Evolutionary conservation across 495 filamentous ascomycete species (phyloP), one percentile per base, ranked within the genome.

Genomic region (Immersiella caudata): DNA sequence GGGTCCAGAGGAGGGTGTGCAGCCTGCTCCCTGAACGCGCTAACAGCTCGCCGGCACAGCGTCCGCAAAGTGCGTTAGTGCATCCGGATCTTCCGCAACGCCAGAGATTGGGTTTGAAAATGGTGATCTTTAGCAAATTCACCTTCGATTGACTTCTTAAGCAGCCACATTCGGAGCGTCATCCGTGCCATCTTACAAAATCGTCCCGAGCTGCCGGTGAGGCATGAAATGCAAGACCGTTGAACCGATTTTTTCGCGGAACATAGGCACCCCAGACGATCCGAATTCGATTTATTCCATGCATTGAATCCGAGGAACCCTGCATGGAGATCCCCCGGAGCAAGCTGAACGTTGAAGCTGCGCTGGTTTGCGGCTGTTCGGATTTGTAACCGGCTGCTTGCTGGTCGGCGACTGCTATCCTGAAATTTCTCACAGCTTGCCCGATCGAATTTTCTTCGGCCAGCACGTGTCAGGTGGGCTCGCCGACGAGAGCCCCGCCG

Each of bases 341-440:
- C 52, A 26, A 22, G 24, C n/a, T n/a, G n/a, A n/a, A 55, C 24
- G 14, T 55, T 55, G 20, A n/a, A 22, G 52, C 11, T 55, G 24
- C 21, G 26, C 22, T 26, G 21, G 54, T 57, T 26, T 21, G 54
- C 54, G 21, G 54, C 54, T 57, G 54, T 57, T 3, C 8, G 6
- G 54, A 27, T 27, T 18, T 57, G 22, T 26, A 57, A 24, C 54
- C 54, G 54, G 54, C 54, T 25, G 54, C n/a, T 55, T n/a, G 52
- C 26, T 57, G 54, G 54, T 57, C 54, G 54, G 54, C 54, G 54
- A 57, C 26, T 27, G 7, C 20, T 14, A 2, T 27, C 21, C 26
- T 14, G 18, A 20, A 9, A 54, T 7, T 54, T 20, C 24, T n/a
- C n/a, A n/a, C 11, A 54, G 51, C 51, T 54, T 3, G 14, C 51